These are phyloP conservation scores for Olyra latifolia DNA, from an alignment of 176 grass and related monocot genomes.

Conservation along the genomic window DNA sequence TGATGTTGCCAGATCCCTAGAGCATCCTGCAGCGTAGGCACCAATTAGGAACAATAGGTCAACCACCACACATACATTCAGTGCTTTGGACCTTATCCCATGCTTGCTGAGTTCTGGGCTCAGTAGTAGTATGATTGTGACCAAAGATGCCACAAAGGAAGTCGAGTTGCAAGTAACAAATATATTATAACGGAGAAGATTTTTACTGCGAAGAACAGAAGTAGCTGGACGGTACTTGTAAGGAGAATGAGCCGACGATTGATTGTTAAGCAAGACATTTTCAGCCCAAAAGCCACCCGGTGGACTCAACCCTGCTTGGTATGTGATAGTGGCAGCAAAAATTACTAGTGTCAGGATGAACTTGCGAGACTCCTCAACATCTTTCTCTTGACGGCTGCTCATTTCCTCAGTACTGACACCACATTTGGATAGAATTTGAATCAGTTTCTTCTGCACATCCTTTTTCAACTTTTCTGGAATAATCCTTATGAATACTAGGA, in stretches of 20 bases:
- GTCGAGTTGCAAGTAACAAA: slow-evolving; percentile 43
- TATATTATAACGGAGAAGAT: slow-evolving; percentile 9
- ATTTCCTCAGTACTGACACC: not conserved
- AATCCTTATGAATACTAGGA: slow-evolving; percentile 25
- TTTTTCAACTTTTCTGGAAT: slow-evolving; percentile 14
- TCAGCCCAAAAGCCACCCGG: slow-evolving; percentile 58
- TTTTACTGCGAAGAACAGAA: slow-evolving; percentile 27
- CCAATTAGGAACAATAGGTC: slow-evolving; percentile 26
- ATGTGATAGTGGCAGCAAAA: slow-evolving; percentile 48
- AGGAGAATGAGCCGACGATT: not conserved
- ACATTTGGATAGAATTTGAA: not conserved
- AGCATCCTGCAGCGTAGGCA: slow-evolving; percentile 46
- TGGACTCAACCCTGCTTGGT: slow-evolving; percentile 50
- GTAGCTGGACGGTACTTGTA: slow-evolving; percentile 22
- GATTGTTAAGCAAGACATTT: not conserved
- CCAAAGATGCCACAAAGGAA: slow-evolving; percentile 54
- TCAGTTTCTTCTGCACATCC: fast-evolving
- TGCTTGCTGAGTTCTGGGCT: slow-evolving; percentile 40
- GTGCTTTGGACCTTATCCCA: slow-evolving; percentile 42
- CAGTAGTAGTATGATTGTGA: slow-evolving; percentile 46
- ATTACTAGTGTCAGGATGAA: slow-evolving; percentile 46
- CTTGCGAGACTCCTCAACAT: slow-evolving; percentile 35
- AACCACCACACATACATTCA: slow-evolving; percentile 30
- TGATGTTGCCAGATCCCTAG: slow-evolving; percentile 9
- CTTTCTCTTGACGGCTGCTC: not conserved